Conservation (phyloP, 2,329 filamentous ascomycete genomes). For the Plenodomus tracheiphilus region DNA sequence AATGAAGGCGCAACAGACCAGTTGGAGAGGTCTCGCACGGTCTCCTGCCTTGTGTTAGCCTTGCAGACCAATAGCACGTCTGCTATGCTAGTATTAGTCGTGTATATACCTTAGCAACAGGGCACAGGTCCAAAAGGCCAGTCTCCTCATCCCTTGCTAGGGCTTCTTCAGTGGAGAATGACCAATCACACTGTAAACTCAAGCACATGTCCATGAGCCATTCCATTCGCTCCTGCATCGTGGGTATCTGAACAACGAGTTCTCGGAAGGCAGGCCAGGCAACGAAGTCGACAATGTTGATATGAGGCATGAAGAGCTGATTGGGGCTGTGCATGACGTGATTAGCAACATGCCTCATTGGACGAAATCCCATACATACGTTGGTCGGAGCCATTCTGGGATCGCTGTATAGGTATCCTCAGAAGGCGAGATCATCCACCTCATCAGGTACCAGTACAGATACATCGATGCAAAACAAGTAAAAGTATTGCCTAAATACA, state of each 20-base stretch:
- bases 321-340: slow-evolving; percentile 15
- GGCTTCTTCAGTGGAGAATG: slow-evolving; percentile 12
- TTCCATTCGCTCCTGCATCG: slow-evolving; percentile 31
- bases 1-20: slow-evolving; percentile 30
- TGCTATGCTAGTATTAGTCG: background rate
- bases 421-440: slow-evolving; percentile 31
- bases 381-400: slow-evolving; percentile 29
- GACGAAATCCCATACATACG: slow-evolving; percentile 8
- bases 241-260: slow-evolving; percentile 24
- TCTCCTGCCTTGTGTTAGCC: slow-evolving; percentile 2
- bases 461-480: slow-evolving; percentile 32
- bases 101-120: slow-evolving; percentile 15
- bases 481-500: slow-evolving; percentile 20
- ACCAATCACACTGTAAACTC: slow-evolving; percentile 23
- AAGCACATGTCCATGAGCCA: slow-evolving; percentile 28
- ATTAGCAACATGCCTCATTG: background rate
- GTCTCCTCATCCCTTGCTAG: slow-evolving; percentile 13
- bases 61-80: background rate
- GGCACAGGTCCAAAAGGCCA: slow-evolving; percentile 17
- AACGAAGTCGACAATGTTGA: slow-evolving; percentile 25
- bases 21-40: slow-evolving; percentile 16
- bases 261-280: slow-evolving; percentile 31
- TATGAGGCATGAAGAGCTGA: slow-evolving; percentile 32
- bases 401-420: slow-evolving; percentile 26
- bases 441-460: slow-evolving; percentile 25